Evolutionary conservation across 768 basidiomycete species (phyloP).

Genomic region (Daedaleopsis sinensis): DNA sequence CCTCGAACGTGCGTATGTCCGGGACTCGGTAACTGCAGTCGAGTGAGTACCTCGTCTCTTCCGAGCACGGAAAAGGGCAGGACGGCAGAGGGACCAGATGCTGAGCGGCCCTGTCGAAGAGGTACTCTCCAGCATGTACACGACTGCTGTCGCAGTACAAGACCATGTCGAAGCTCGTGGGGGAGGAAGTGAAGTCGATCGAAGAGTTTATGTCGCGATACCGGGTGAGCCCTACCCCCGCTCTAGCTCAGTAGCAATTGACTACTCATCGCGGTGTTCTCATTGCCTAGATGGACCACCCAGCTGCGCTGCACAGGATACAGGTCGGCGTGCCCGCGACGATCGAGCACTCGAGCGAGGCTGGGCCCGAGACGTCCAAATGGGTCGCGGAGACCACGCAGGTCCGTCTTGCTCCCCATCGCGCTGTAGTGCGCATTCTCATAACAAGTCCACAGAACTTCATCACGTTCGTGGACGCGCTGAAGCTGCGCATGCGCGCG

Average conservation of each 20-base stretch:
- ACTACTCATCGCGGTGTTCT: neutral
- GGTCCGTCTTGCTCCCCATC: constrained; percentile 43
- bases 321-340: constrained; percentile 95
- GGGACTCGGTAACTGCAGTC: constrained; percentile 87
- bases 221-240: constrained; percentile 50
- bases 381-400: constrained; percentile 99
- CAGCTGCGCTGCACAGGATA: constrained; percentile 88
- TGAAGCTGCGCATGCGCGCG: constrained; percentile 90
- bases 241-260: neutral
- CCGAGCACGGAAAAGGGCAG: neutral
- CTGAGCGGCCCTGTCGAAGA: constrained; percentile 45
- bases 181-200: constrained; percentile 81
- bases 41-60: constrained; percentile 60
- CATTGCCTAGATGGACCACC: constrained; percentile 79
- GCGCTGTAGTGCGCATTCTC: neutral
- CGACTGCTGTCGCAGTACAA: constrained; percentile 95
- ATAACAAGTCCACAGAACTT: constrained; percentile 63
- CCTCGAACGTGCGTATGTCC: constrained; percentile 92
- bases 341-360: constrained; percentile 92
- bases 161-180: constrained; percentile 94
- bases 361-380: constrained; percentile 90
- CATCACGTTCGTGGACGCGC: constrained; percentile 98
- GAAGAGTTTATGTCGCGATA: constrained; percentile 93
- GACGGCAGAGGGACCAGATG: constrained; percentile 10
- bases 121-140: constrained; percentile 96